A percentile compares a stretch with the other conserved stretches of the same genome.
Evolutionary conservation across 192 early-diverging fungal genomes (phyloP).

Genomic region (Chytriomyces sp.): DNA sequence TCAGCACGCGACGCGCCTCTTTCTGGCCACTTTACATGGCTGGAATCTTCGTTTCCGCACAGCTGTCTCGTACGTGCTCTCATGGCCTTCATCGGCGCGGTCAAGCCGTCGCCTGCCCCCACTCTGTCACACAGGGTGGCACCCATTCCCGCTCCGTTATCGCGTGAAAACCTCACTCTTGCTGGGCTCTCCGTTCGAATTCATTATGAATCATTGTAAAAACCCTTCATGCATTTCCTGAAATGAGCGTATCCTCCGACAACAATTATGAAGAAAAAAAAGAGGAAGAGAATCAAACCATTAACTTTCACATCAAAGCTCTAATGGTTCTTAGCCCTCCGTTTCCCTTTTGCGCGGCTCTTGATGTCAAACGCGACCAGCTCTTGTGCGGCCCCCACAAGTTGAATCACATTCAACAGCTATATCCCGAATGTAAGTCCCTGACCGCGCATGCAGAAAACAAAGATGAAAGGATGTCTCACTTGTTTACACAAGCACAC

Average conservation of each 20-base stretch:
- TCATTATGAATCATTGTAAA: neutral
- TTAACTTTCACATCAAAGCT: neutral
- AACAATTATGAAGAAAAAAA: neutral
- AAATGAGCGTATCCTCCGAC: neutral
- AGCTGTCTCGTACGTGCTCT: too few relatives aligned
- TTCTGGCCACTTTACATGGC: too few relatives aligned
- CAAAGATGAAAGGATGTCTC: neutral
- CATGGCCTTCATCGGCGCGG: too few relatives aligned
- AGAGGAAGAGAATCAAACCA: neutral
- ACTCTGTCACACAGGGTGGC: too few relatives aligned
- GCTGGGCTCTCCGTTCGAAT: neutral
- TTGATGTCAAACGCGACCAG: slow-evolving; percentile 73
- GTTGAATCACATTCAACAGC: slow-evolving; percentile 91
- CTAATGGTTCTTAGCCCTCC: neutral
- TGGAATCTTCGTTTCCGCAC: too few relatives aligned
- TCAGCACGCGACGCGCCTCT: too few relatives aligned
- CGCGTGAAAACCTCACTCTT: too few relatives aligned
- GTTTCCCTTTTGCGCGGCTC: slow-evolving; percentile 23
- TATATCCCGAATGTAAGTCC: slow-evolving; percentile 33
- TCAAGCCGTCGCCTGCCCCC: too few relatives aligned
- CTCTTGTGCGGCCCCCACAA: slow-evolving; percentile 79
- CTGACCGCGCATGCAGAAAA: neutral
- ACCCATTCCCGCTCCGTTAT: too few relatives aligned
- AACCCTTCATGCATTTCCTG: neutral
- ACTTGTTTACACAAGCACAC: slow-evolving; percentile 78